Conservation (phyloP, 495 filamentous ascomycete species). For the Apiosordaria backusii region DNA sequence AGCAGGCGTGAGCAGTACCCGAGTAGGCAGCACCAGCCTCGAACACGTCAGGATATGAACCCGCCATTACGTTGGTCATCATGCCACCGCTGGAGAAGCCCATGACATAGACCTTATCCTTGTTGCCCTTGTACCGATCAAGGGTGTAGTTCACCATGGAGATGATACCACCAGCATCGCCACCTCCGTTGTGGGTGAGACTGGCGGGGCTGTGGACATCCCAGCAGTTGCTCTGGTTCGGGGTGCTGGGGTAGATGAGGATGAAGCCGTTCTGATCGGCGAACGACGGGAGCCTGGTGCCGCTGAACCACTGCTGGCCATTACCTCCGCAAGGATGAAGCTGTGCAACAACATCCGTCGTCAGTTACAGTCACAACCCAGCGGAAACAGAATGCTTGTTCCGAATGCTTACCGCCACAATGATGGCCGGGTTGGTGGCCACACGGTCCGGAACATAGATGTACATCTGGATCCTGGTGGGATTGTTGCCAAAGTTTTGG, state of each 20-base stretch:
- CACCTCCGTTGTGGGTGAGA: slow-evolving; percentile 52
- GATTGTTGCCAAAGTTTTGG: slow-evolving; percentile 36
- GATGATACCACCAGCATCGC: slow-evolving; percentile 51
- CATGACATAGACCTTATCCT: slow-evolving; percentile 47
- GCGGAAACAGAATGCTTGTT: not conserved
- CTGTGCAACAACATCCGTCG: slow-evolving; percentile 16
- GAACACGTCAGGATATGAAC: slow-evolving; percentile 57
- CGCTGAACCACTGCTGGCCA: slow-evolving; percentile 32
- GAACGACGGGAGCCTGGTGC: slow-evolving; percentile 36
- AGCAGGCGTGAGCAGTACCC: slow-evolving; percentile 53
- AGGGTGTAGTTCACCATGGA: slow-evolving; percentile 56
- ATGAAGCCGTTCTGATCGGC: slow-evolving; percentile 52
- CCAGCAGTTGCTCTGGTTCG: slow-evolving; percentile 53
- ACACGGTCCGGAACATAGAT: slow-evolving; percentile 42
- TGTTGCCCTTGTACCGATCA: slow-evolving; percentile 46
- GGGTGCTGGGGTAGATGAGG: slow-evolving; percentile 50
- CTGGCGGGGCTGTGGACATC: slow-evolving; percentile 46
- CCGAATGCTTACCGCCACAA: slow-evolving; percentile 27
- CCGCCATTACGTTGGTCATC: slow-evolving; percentile 60
- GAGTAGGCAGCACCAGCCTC: slow-evolving; percentile 54
- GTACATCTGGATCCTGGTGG: slow-evolving; percentile 38
- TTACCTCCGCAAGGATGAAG: slow-evolving; percentile 39
- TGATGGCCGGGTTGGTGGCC: slow-evolving; percentile 36
- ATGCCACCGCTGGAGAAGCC: slow-evolving; percentile 54
- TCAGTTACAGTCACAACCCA: not conserved